These are phyloP conservation scores for Isochrysis galbana DNA, from an alignment of 78 protist species.

Conservation along the genomic window DNA sequence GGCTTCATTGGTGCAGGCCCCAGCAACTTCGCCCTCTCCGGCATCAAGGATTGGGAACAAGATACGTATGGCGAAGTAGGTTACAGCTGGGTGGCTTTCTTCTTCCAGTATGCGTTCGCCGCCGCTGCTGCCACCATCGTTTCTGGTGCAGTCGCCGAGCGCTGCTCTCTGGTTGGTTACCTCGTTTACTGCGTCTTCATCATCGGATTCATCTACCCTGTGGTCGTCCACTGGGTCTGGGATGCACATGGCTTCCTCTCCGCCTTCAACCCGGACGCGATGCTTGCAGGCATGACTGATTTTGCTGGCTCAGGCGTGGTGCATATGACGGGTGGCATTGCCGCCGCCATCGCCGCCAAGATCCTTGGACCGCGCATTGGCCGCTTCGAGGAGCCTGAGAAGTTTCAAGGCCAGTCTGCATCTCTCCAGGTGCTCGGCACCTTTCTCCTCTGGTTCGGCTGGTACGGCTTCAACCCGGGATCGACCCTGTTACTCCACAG, in stretches of 20 bases:
- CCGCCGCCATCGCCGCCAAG: conserved; percentile 37
- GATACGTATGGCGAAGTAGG: background rate
- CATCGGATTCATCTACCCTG: conserved; percentile 61
- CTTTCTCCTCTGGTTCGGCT: conserved; percentile 85
- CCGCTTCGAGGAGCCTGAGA: conserved; percentile 10
- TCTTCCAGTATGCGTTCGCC: conserved; percentile 53
- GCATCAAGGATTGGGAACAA: background rate
- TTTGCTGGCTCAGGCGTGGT: conserved; percentile 41
- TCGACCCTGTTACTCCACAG: conserved; percentile 58
- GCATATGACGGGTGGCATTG: conserved; percentile 24
- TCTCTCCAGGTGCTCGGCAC: conserved; percentile 70
- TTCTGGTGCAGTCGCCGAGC: conserved; percentile 73
- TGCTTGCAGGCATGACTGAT: background rate
- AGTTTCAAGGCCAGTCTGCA: conserved; percentile 56
- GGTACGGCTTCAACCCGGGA: conserved; percentile 75
- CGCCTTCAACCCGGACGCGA: background rate
- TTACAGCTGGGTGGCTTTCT: background rate
- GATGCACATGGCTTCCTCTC: background rate
- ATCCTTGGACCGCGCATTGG: conserved; percentile 23
- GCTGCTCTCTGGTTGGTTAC: conserved; percentile 38
- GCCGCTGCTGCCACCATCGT: conserved; percentile 68
- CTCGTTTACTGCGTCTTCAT: conserved; percentile 25
- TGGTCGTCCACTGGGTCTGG: conserved; percentile 66
- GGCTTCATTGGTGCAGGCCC: background rate
- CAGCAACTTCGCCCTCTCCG: background rate